These are phyloP conservation scores for Colletotrichum sp. DNA, from an alignment of 2,329 filamentous ascomycete genomes.

Conservation along the genomic window DNA sequence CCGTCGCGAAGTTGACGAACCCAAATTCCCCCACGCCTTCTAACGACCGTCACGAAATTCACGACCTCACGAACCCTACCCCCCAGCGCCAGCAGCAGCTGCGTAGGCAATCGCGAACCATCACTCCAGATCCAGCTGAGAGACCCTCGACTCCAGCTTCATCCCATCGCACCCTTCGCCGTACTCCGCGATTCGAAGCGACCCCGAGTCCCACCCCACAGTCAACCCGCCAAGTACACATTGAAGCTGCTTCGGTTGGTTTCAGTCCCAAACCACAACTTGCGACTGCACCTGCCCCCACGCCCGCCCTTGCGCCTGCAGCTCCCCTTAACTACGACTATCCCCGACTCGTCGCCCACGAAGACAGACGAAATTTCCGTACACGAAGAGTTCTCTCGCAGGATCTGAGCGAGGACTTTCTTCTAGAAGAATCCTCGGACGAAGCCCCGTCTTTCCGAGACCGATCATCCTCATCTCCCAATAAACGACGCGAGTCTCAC, in stretches of 20 bases:
- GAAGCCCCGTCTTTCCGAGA: conserved; percentile 26
- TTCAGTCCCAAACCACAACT: conserved; percentile 48
- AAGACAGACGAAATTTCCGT: conserved; percentile 22
- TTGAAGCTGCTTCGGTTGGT: conserved; percentile 53
- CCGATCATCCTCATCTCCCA: conserved; percentile 31
- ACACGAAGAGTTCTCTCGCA: conserved; percentile 49
- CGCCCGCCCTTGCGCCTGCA: conserved; percentile 16
- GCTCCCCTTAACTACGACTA: conserved; percentile 16
- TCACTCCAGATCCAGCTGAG: conserved; percentile 41
- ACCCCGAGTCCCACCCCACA: conserved; percentile 46
- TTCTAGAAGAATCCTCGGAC: conserved; percentile 41
- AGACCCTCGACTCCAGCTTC: conserved; percentile 48
- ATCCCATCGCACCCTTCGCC: conserved; percentile 52
- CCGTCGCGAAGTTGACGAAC: conserved; percentile 52
- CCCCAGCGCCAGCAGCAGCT: conserved; percentile 44
- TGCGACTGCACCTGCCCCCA: conserved; percentile 32
- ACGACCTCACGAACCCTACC: conserved; percentile 49
- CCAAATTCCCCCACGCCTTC: conserved; percentile 39
- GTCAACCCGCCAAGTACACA: conserved; percentile 42
- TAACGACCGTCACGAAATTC: conserved; percentile 62
- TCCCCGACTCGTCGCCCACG: conserved; percentile 27
- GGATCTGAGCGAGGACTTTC: conserved; percentile 51
- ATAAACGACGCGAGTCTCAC: conserved; percentile 36
- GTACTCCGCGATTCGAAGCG: conserved; percentile 55
- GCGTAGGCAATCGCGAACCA: conserved; percentile 43